phyloP scores from a whole-genome alignment of 2,329 filamentous ascomycete species.

The Xylaria sp. region DNA sequence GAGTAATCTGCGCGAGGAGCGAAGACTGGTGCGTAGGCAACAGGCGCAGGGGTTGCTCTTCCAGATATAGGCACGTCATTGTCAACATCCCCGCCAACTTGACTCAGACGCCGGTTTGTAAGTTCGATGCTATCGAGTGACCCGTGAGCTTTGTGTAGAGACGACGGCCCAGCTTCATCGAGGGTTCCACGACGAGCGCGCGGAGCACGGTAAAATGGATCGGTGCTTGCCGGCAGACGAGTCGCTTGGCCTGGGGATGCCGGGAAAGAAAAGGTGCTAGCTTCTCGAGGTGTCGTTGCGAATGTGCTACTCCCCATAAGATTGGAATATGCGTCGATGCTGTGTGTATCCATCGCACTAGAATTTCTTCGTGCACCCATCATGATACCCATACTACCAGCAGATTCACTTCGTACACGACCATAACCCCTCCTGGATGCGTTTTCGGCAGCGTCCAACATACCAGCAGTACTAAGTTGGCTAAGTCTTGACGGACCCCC shows the following conservation, averaged over 20 bases:
- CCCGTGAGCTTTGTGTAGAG: slow-evolving; percentile 50
- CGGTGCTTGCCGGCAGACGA: slow-evolving; percentile 61
- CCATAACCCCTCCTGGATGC: slow-evolving; percentile 71
- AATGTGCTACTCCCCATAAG: slow-evolving; percentile 70
- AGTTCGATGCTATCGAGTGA: slow-evolving; percentile 54
- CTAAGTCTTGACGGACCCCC: slow-evolving; percentile 76
- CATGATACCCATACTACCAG: slow-evolving; percentile 65
- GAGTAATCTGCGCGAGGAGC: slow-evolving; percentile 83
- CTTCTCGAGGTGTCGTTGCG: slow-evolving; percentile 75
- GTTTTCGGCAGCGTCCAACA: slow-evolving; percentile 73
- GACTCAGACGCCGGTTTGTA: slow-evolving; percentile 53
- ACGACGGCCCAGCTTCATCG: slow-evolving; percentile 55
- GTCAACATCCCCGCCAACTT: slow-evolving; percentile 51
- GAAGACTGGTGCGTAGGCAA: slow-evolving; percentile 54
- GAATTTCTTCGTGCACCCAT: slow-evolving; percentile 61
- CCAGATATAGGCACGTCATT: slow-evolving; percentile 54
- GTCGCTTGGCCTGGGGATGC: slow-evolving; percentile 64
- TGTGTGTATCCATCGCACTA: slow-evolving; percentile 64
- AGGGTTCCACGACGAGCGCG: slow-evolving; percentile 73
- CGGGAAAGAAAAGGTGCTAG: slow-evolving; percentile 77
- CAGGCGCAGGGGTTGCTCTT: slow-evolving; percentile 56
- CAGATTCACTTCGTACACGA: slow-evolving; percentile 69
- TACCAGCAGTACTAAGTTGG: slow-evolving; percentile 82
- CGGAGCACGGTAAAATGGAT: slow-evolving; percentile 91
- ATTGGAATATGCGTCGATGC: slow-evolving; percentile 57